A percentile compares a stretch with the other conserved stretches of the same genome.
phyloP scores from a whole-genome alignment of 208 protist genomes.

The Blastocrithidia nonstop region DNA sequence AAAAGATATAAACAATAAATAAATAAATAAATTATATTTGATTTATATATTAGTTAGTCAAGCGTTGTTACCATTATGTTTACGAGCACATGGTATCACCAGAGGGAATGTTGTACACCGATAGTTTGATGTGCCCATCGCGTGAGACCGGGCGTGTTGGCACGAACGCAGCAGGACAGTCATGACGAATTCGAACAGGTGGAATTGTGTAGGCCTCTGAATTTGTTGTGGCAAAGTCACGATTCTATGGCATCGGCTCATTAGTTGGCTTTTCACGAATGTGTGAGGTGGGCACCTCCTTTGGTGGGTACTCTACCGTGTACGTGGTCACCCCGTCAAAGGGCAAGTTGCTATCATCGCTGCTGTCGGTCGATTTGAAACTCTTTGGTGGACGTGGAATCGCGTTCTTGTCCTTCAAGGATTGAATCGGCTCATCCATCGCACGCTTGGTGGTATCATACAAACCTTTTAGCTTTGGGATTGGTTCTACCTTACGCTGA shows the following conservation, averaged over 20 bases:
- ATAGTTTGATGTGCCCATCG: conserved; percentile 80
- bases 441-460: conserved; percentile 73
- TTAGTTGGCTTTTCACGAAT: conserved; percentile 7
- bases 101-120: conserved; percentile 68
- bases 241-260: conserved; percentile 41
- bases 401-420: conserved; percentile 20
- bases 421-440: conserved; percentile 61
- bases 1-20: too few species aligned
- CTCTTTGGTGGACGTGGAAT: conserved; percentile 61
- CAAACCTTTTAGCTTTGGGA: conserved; percentile 63
- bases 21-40: too few species aligned
- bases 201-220: conserved; percentile 41
- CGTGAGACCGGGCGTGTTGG: conserved; percentile 41
- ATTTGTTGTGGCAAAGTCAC: conserved; percentile 69
- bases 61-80: too few species aligned
- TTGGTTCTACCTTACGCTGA: conserved; percentile 40
- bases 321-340: conserved; percentile 81
- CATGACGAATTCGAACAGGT: conserved; percentile 32
- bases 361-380: conserved; percentile 46
- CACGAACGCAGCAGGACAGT: conserved; percentile 61
- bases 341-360: conserved; percentile 26
- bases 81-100: conserved; percentile 37
- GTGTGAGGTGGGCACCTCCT: conserved; percentile 44
- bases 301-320: conserved; percentile 74
- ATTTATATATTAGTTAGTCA: too few species aligned